Evolutionary conservation across 768 basidiomycete genomes (phyloP).

Genomic region (Calocybe cyanea): DNA sequence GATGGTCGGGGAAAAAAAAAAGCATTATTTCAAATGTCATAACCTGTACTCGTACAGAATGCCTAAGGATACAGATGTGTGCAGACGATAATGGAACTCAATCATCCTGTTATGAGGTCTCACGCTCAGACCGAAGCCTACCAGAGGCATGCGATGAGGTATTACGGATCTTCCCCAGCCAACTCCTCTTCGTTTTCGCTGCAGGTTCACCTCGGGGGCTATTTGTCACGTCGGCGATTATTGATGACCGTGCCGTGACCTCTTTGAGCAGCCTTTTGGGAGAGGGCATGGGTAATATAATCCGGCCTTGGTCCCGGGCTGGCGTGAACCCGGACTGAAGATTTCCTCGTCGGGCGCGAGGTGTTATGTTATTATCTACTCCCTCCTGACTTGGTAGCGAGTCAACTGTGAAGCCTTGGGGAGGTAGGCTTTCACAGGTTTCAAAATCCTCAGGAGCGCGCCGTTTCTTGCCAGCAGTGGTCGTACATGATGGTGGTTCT

Average conservation of each 20-base stretch:
- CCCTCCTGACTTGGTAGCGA: constrained; percentile 38
- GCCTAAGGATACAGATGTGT: constrained; percentile 28
- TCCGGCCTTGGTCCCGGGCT: constrained; percentile 48
- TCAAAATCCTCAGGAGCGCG: constrained; percentile 78
- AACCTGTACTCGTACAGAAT: constrained; percentile 6
- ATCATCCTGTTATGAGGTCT: constrained; percentile 10
- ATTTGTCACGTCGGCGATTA: constrained; percentile 62
- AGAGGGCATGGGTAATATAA: constrained; percentile 38
- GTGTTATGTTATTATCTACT: constrained; percentile 39
- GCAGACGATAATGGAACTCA: constrained; percentile 15
- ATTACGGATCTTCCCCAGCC: constrained; percentile 70
- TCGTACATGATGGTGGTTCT: constrained; percentile 28
- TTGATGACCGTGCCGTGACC: constrained; percentile 25
- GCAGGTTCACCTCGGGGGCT: constrained; percentile 43
- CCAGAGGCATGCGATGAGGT: constrained; percentile 27
- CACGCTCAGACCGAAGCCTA: constrained; percentile 16
- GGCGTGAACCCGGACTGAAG: constrained; percentile 73
- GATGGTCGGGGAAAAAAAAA: too few relatives aligned
- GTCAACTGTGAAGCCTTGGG: constrained; percentile 62
- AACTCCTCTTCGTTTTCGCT: constrained; percentile 56
- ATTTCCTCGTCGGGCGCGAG: constrained; percentile 57
- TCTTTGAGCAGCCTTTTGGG: constrained; percentile 41
- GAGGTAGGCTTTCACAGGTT: constrained; percentile 47
- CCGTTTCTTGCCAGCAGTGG: constrained; percentile 64
- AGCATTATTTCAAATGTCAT: not conserved